Conservation (phyloP, 768 basidiomycete genomes). For the Hysterangium stoloniferum region DNA sequence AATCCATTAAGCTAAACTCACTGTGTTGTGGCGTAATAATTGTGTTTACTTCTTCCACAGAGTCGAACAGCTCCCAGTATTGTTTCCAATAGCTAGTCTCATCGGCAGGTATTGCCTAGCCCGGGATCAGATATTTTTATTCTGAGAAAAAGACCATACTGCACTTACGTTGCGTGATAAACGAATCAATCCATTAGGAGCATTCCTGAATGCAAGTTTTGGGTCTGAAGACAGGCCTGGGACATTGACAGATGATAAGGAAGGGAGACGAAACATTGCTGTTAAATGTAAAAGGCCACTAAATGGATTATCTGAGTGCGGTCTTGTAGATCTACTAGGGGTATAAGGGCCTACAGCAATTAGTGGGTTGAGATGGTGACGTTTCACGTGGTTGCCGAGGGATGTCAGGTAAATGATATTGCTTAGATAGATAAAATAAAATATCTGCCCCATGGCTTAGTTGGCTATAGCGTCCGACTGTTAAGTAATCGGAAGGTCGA, state of each 20-base stretch:
- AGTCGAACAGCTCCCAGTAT: slow-evolving; percentile 12
- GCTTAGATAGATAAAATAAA: no score
- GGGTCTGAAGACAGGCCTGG: slow-evolving; percentile 8
- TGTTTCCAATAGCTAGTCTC: slow-evolving; percentile 11
- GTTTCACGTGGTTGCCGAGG: no score
- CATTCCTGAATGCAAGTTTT: slow-evolving; percentile 8
- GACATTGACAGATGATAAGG: slow-evolving; percentile 4
- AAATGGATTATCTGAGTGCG: no score
- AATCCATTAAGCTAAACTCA: background rate
- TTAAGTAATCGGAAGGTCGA: no score
- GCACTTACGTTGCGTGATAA: slow-evolving; percentile 2
- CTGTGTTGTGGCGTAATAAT: slow-evolving; percentile 12
- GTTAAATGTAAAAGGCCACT: background rate
- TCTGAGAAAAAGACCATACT: background rate
- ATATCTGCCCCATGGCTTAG: no score
- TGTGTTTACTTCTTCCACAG: slow-evolving; percentile 12
- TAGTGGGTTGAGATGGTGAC: no score
- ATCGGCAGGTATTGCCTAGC: slow-evolving; percentile 3
- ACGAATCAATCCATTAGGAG: slow-evolving; percentile 8
- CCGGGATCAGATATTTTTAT: background rate
- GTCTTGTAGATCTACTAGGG: no score
- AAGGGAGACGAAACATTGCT: slow-evolving; percentile 7
- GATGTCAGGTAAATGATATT: no score
- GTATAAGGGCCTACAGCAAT: no score
- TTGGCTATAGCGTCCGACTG: no score